These are phyloP conservation scores for Atkinsonella texensis DNA, from an alignment of 2,329 filamentous ascomycete genomes.

Conservation along the genomic window DNA sequence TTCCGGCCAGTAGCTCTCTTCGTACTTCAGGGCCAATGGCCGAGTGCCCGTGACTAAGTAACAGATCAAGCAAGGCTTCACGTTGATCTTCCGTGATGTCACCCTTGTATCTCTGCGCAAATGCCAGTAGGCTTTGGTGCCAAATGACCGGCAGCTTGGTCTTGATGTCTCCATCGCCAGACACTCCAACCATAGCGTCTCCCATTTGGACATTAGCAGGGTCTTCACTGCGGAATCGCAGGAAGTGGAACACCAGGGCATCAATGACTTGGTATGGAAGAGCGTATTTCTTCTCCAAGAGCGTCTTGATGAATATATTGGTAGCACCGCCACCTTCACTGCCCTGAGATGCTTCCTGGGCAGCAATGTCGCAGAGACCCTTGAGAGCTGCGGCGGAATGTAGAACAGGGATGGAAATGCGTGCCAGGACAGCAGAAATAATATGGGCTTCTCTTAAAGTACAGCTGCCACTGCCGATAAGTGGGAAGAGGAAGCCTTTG, in stretches of 20 bases:
- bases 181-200: slow-evolving; percentile 40
- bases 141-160: slow-evolving; percentile 79
- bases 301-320: slow-evolving; percentile 86
- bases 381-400: slow-evolving; percentile 89
- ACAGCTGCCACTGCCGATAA: slow-evolving; percentile 76
- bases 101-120: slow-evolving; percentile 88
- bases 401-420: slow-evolving; percentile 78
- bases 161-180: slow-evolving; percentile 35
- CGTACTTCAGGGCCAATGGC: slow-evolving; percentile 85
- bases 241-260: slow-evolving; percentile 88
- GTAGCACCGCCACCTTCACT: slow-evolving; percentile 83
- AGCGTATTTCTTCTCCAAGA: slow-evolving; percentile 95
- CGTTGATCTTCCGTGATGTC: slow-evolving; percentile 93
- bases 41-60: slow-evolving; percentile 74
- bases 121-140: slow-evolving; percentile 87
- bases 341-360: slow-evolving; percentile 72
- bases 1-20: slow-evolving; percentile 74
- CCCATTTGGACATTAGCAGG: slow-evolving; percentile 38
- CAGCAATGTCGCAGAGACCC: slow-evolving; percentile 85
- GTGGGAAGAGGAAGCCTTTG: slow-evolving; percentile 87
- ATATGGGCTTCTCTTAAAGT: slow-evolving; percentile 88
- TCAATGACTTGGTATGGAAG: slow-evolving; percentile 92
- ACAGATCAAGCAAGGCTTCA: slow-evolving; percentile 77
- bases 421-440: slow-evolving; percentile 70
- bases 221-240: slow-evolving; percentile 69